phyloP scores from a whole-genome alignment of 75 land plant species.

The Isoetes taiwanensis region DNA sequence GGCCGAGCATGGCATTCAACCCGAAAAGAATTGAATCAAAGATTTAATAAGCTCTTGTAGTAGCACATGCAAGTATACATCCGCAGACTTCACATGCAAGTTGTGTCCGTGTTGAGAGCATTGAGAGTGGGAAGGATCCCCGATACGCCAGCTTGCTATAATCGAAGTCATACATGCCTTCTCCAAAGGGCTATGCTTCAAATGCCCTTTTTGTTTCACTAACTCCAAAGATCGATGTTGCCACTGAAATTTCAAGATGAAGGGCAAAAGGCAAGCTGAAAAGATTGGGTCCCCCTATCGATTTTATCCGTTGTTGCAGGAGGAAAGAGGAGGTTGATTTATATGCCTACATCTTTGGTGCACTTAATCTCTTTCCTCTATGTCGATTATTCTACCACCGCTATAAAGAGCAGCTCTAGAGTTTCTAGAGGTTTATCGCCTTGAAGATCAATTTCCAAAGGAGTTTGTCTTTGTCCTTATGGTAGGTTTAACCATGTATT shows the following conservation, averaged over 20 bases:
- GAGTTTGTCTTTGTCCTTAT: constrained; percentile 85
- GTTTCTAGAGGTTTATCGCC: constrained; percentile 75
- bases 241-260: constrained; percentile 49
- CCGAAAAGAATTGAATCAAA: constrained; percentile 86
- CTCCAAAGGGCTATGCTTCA: constrained; percentile 26
- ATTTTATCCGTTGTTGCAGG: constrained; percentile 84
- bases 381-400: constrained; percentile 80
- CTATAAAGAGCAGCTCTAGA: constrained; percentile 61
- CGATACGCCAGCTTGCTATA: constrained; percentile 62
- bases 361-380: constrained; percentile 74
- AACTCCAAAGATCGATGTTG: constrained; percentile 90
- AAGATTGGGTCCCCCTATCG: constrained; percentile 59
- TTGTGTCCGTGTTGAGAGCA: constrained; percentile 81
- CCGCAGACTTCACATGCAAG: no score
- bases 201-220: constrained; percentile 47
- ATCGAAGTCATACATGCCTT: constrained; percentile 85
- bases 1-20: constrained; percentile 94
- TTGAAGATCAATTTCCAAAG: constrained; percentile 95
- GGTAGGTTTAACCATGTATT: no score
- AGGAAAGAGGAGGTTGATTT: constrained; percentile 87
- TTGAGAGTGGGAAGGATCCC: constrained; percentile 65
- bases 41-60: constrained; percentile 56
- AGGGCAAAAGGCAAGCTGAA: constrained; percentile 38
- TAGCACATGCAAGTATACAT: constrained; percentile 26
- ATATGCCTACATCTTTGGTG: constrained; percentile 88